A percentile compares a stretch with the other conserved stretches of the same genome.
Evolutionary conservation across 257 asterid species (phyloP).

Genomic region (Asclepias syriaca): DNA sequence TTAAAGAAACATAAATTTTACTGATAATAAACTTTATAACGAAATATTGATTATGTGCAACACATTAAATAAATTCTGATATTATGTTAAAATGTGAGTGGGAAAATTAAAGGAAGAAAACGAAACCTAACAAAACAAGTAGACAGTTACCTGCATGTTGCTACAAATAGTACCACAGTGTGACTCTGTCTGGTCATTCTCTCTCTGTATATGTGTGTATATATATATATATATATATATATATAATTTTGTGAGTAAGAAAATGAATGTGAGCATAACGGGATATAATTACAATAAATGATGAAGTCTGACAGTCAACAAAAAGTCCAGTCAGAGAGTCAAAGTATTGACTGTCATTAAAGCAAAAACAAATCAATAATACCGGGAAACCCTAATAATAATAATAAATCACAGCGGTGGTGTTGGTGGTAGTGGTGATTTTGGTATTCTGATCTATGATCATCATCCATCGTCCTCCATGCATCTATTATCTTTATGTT

Average conservation of each 20-base stretch:
- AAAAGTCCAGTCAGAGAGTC: constrained; percentile 35
- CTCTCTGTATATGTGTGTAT: no score
- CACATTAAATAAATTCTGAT: no score
- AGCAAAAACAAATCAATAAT: constrained; percentile 11
- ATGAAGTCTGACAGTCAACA: constrained; percentile 33
- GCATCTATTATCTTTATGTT: neutral
- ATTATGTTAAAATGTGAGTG: no score
- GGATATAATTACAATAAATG: neutral
- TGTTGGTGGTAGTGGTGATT: neutral
- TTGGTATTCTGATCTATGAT: neutral
- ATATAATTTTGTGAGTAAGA: no score
- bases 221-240: no score
- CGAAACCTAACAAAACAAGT: neutral
- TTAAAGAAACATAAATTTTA: no score
- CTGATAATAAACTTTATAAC: no score
- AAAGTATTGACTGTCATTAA: constrained; percentile 18
- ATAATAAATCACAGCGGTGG: constrained; percentile 23
- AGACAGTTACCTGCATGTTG: neutral
- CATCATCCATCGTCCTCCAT: neutral
- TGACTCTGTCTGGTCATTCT: neutral
- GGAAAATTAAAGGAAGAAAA: neutral
- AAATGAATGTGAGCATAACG: neutral
- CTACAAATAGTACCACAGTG: neutral
- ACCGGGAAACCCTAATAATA: constrained; percentile 5
- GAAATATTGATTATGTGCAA: no score